Percentiles rank a stretch among this genome's conserved stretches.
These are phyloP conservation scores for Agrocybe pediades DNA, from an alignment of 768 basidiomycete genomes.

Conservation along the genomic window DNA sequence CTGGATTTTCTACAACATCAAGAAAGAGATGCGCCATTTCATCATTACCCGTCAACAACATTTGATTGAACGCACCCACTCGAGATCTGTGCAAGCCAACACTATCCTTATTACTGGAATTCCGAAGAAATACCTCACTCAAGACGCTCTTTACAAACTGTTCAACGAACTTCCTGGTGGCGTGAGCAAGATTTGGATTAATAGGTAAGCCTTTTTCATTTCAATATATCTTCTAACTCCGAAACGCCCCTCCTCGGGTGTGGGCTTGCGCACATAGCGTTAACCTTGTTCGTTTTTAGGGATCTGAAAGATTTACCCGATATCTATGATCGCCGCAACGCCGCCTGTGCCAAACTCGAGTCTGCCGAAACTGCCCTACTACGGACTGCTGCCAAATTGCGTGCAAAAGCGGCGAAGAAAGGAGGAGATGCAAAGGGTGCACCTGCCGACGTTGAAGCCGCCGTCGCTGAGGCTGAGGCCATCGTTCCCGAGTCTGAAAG, in stretches of 20 bases:
- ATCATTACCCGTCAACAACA: slow-evolving; percentile 78
- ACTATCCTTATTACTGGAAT: slow-evolving; percentile 92
- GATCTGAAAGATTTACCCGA: slow-evolving; percentile 88
- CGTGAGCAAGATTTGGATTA: slow-evolving; percentile 90
- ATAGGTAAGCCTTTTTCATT: slow-evolving; percentile 51
- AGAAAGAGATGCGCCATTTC: slow-evolving; percentile 79
- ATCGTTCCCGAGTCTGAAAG: slow-evolving; percentile 69
- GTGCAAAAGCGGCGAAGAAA: slow-evolving; percentile 56
- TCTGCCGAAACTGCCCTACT: slow-evolving; percentile 80
- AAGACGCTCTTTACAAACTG: slow-evolving; percentile 61
- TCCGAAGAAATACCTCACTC: slow-evolving; percentile 75
- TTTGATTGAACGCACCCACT: slow-evolving; percentile 74
- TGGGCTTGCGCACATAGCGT: background rate
- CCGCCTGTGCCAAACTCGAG: slow-evolving; percentile 81
- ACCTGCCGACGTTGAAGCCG: slow-evolving; percentile 13
- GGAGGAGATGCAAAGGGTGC: slow-evolving; percentile 28
- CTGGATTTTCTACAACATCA: slow-evolving; percentile 87
- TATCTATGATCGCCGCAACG: slow-evolving; percentile 72
- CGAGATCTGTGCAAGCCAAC: slow-evolving; percentile 81
- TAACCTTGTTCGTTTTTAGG: slow-evolving; percentile 32
- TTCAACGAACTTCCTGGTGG: slow-evolving; percentile 91
- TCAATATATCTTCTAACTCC: background rate
- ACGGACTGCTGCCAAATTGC: slow-evolving; percentile 74
- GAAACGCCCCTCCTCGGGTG: background rate
- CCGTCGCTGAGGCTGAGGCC: slow-evolving; percentile 13